Base-by-base conservation (phyloP, 805 yeast genomes). In the Yarrowia sp. region DNA sequence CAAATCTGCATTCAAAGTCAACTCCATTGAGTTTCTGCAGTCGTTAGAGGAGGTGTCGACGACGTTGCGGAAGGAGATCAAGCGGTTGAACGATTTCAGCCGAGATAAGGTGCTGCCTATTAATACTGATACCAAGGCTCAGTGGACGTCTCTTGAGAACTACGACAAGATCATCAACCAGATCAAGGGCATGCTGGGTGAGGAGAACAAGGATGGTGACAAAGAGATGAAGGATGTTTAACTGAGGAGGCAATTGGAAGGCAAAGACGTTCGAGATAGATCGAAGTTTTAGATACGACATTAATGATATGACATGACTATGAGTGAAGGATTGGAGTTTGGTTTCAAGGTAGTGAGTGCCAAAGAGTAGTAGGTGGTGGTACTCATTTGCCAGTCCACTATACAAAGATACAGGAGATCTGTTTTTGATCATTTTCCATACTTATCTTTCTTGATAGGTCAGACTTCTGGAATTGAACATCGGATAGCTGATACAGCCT, bases 41-140 rank as follows among this genome's bases (percentile, higher is more conserved):
- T 82, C 84, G 53, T 76, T 90, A 3, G 86, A 89, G 73, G 80
- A 78, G 40, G 82, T 89, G 5, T 86, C 92, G 2, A 82, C 85
- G 15, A 81, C 81, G 53, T 76, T 90, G 40, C 80, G 92, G n/a
- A 81, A 83, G 58, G 96, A 90, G 72, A 85, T 90, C 52, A 85
- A 85, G 73, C 73, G 83, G 14, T 79, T 89, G 76, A 92, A 90
- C 76, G 72, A 71, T 9, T 76, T 76, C 38, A 78, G 80, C 63
- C 81, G 82, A 68, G 80, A 81, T 19, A 83, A 82, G 60, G 83
- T 90, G 46, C 79, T 90, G 34, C 95, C 96, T 1, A 83, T 89
- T 2, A 82, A 83, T 49, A 84, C 90, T 30, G 89, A 87, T 64
- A 87, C 87, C 70, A 88, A 88, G 78, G 91, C 92, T 42, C 85